These are phyloP conservation scores for Cenchrus fungigraminus DNA, from an alignment of 176 grass and related monocot species.

Conservation along the genomic window DNA sequence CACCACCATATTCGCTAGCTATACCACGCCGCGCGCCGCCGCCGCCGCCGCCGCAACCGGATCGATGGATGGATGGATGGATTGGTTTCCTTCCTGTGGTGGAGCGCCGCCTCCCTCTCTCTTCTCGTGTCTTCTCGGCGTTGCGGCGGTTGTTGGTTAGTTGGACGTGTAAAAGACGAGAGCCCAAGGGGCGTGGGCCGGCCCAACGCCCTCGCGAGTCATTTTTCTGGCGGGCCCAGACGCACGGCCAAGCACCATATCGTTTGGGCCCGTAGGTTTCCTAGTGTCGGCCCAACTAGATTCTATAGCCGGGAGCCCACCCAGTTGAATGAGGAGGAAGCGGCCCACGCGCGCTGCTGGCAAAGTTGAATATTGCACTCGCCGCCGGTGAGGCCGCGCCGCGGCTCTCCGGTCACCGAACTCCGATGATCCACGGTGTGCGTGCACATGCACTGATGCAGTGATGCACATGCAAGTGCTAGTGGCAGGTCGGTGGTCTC, in stretches of 20 bases:
- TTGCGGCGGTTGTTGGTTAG: not conserved
- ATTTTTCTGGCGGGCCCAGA: too few relatives aligned
- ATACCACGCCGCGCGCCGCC: conserved; percentile 1
- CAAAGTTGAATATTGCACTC: too few relatives aligned
- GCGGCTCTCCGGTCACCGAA: too few relatives aligned
- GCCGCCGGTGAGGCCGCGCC: too few relatives aligned
- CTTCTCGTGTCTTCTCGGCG: not conserved
- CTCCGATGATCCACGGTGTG: too few relatives aligned
- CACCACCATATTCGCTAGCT: conserved; percentile 37
- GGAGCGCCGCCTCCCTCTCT: not conserved
- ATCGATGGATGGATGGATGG: not conserved
- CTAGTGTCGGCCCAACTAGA: not conserved
- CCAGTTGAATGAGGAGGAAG: too few relatives aligned
- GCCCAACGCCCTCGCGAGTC: not conserved
- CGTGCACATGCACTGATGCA: too few relatives aligned
- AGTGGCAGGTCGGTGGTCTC: too few relatives aligned
- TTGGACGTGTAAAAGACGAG: not conserved
- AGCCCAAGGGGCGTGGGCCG: not conserved
- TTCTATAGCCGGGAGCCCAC: too few relatives aligned
- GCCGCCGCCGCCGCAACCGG: conserved; percentile 3
- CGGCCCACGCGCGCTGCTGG: too few relatives aligned
- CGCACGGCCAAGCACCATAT: not conserved
- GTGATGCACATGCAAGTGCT: too few relatives aligned
- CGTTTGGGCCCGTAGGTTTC: not conserved
- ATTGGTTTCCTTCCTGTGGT: conserved; percentile 6